Percentiles rank a stretch among this genome's conserved stretches.
Conservation (phyloP, 441 rosid species). For the Populus trichocarpa region DNA sequence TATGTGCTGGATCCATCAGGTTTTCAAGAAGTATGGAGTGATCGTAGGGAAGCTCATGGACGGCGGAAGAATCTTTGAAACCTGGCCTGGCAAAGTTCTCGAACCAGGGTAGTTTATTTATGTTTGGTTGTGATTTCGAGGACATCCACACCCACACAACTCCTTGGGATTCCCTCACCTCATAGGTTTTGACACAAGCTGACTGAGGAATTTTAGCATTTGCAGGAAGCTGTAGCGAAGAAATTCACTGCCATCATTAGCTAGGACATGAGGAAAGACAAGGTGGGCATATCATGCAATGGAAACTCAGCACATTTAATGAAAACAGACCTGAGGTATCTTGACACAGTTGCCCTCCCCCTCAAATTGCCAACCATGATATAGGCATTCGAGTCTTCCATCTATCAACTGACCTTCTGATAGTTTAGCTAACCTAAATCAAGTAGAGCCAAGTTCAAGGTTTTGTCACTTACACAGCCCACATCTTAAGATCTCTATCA, state of each 20-base stretch:
- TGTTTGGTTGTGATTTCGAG: constrained; percentile 52
- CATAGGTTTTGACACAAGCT: constrained; percentile 67
- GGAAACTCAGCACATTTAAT: neutral
- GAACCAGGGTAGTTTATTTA: constrained; percentile 77
- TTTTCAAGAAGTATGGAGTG: constrained; percentile 92
- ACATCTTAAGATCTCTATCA: neutral
- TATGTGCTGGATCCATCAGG: constrained; percentile 95
- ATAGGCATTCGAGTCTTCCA: constrained; percentile 88
- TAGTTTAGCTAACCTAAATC: constrained; percentile 72
- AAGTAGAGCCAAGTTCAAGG: neutral
- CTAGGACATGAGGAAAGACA: neutral
- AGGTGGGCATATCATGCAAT: neutral
- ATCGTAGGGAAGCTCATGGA: constrained; percentile 91
- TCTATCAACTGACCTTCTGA: constrained; percentile 90
- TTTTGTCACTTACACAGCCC: neutral
- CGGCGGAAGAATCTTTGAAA: constrained; percentile 60
- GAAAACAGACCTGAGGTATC: constrained; percentile 77
- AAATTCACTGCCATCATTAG: neutral
- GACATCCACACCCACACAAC: constrained; percentile 98
- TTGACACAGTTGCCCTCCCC: constrained; percentile 86
- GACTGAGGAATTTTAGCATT: constrained; percentile 70
- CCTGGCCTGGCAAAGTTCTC: constrained; percentile 75
- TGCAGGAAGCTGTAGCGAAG: constrained; percentile 57
- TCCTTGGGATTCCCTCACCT: constrained; percentile 83
- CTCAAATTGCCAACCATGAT: constrained; percentile 98